These are phyloP conservation scores for Quercus variabilis DNA, from an alignment of 306 rosid genomes.

Conservation along the genomic window DNA sequence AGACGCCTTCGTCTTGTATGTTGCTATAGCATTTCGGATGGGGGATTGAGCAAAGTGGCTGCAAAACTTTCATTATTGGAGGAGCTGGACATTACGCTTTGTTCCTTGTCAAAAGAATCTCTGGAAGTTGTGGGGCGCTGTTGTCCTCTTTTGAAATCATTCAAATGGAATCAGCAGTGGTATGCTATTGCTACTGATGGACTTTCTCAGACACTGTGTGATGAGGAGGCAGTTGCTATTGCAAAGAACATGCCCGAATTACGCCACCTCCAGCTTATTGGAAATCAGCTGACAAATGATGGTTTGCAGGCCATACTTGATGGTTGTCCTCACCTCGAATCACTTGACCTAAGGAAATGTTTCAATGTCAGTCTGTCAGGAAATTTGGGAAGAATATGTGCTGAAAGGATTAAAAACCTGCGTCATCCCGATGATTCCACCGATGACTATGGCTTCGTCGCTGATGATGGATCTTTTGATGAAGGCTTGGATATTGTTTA, in stretches of 20 bases:
- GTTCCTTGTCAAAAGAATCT: conserved; percentile 23
- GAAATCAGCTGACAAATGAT: not conserved
- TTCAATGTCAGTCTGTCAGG: conserved; percentile 35
- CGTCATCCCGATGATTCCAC: conserved; percentile 41
- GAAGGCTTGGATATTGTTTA: conserved; percentile 17
- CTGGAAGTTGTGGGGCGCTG: conserved; percentile 42
- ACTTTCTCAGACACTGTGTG: not conserved
- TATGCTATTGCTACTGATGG: not conserved
- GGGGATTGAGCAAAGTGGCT: conserved; percentile 41
- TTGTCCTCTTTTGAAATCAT: conserved; percentile 46
- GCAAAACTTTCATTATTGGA: conserved; percentile 55
- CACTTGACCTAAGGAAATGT: conserved; percentile 23
- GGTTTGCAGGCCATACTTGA: not conserved
- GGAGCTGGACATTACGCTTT: conserved; percentile 49
- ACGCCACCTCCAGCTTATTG: not conserved
- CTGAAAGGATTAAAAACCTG: not conserved
- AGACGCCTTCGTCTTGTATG: conserved; percentile 33
- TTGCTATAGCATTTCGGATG: conserved; percentile 38
- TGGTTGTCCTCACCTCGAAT: not conserved
- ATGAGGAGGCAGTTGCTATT: conserved; percentile 43
- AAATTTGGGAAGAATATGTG: conserved; percentile 25
- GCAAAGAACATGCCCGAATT: not conserved
- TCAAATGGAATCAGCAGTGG: conserved; percentile 39
- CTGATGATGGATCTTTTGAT: conserved; percentile 20
- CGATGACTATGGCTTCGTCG: conserved; percentile 31